Evolutionary conservation across 208 protist genomes (phyloP).

Genomic region (Trichomonas vaginalis): DNA sequence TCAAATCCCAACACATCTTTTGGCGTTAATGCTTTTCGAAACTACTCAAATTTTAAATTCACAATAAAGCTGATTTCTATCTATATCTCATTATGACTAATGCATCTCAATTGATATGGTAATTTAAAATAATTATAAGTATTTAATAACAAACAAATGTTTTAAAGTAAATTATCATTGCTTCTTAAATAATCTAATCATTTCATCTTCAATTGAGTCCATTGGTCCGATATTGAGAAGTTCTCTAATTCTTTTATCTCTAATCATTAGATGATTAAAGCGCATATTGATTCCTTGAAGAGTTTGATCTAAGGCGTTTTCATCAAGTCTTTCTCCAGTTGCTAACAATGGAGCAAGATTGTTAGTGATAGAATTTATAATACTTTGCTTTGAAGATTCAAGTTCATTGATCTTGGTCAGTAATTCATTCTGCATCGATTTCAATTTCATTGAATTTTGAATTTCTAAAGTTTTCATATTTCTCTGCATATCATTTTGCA

Average conservation of each 20-base stretch:
- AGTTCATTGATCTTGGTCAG: neutral
- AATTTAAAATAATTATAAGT: no score
- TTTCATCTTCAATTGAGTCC: neutral
- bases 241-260: neutral
- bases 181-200: neutral
- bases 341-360: neutral
- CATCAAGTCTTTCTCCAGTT: neutral
- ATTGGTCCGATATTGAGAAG: neutral
- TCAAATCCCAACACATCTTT: no score
- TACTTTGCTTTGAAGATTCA: neutral
- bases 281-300: neutral
- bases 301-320: neutral
- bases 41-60: no score
- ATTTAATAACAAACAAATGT: no score
- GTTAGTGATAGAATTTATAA: neutral
- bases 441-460: neutral
- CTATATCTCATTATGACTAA: no score
- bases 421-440: neutral
- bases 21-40: no score
- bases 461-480: neutral
- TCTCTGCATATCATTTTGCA: neutral
- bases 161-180: no score
- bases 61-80: no score
- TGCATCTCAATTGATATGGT: no score
- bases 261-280: neutral